phyloP scores from a whole-genome alignment of 257 asterid species.

The Solanum virginianum region DNA sequence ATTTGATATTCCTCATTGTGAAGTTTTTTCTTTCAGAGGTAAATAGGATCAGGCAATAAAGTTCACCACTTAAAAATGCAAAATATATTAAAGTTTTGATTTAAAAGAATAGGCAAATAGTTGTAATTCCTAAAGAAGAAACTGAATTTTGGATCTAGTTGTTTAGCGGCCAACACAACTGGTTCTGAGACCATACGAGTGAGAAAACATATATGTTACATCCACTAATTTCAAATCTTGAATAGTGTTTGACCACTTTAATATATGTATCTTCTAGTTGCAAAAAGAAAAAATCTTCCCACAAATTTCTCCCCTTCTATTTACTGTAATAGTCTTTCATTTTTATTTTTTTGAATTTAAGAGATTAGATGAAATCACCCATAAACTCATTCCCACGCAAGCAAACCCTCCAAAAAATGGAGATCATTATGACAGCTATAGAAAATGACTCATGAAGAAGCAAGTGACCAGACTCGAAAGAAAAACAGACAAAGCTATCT shows the following conservation, averaged over 20 bases:
- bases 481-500: constrained; percentile 35
- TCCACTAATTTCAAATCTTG: background rate
- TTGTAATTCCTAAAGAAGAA: background rate
- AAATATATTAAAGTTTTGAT: background rate
- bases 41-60: background rate
- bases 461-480: background rate
- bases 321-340: background rate
- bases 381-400: background rate
- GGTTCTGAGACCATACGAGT: too few species aligned
- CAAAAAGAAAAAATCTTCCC: background rate
- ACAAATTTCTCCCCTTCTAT: background rate
- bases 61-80: background rate
- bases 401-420: background rate
- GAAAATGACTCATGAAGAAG: background rate
- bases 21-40: background rate
- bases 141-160: background rate
- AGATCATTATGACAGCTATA: background rate
- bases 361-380: background rate
- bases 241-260: background rate
- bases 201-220: too few species aligned
- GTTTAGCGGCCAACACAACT: background rate
- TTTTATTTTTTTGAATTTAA: background rate
- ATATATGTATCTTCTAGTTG: background rate
- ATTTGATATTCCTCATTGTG: background rate
- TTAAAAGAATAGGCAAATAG: background rate